A percentile compares a stretch with the other conserved stretches of the same genome.
Conservation (phyloP, 169 alveolate species). For the Plasmodium gonderi region DNA sequence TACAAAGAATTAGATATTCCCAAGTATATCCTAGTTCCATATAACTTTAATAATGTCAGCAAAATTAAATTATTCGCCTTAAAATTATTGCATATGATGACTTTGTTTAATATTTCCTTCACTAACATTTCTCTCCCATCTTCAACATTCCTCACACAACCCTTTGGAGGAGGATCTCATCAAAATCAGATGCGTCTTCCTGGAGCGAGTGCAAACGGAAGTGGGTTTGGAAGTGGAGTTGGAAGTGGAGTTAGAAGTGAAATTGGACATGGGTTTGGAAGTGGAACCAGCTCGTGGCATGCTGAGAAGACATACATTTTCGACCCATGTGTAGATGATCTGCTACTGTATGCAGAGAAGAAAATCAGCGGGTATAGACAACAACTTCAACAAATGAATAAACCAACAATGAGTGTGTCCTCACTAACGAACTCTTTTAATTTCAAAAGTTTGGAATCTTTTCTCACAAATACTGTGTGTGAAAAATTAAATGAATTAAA, state of each 20-base stretch:
- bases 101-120: conserved; percentile 30
- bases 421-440: conserved; percentile 1
- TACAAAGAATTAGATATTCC: conserved; percentile 35
- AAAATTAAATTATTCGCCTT: conserved; percentile 7
- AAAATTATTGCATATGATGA: conserved; percentile 24
- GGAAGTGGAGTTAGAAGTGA: not conserved
- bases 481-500: conserved; percentile 36
- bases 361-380: not conserved
- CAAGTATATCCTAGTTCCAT: conserved; percentile 38
- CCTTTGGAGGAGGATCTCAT: not conserved
- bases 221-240: not conserved
- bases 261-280: not conserved
- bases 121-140: conserved; percentile 8
- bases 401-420: not conserved
- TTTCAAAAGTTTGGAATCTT: not conserved
- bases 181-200: too few species aligned
- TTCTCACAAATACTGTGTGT: conserved; percentile 17
- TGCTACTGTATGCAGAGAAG: conserved; percentile 49
- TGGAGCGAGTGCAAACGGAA: too few species aligned
- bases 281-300: not conserved
- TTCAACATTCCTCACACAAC: not conserved
- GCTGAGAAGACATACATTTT: conserved; percentile 3
- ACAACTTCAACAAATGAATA: not conserved
- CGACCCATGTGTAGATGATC: conserved; percentile 48
- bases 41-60: conserved; percentile 23